These are phyloP conservation scores for Rhodamnia argentea DNA, from an alignment of 345 rosid genomes.

Conservation along the genomic window DNA sequence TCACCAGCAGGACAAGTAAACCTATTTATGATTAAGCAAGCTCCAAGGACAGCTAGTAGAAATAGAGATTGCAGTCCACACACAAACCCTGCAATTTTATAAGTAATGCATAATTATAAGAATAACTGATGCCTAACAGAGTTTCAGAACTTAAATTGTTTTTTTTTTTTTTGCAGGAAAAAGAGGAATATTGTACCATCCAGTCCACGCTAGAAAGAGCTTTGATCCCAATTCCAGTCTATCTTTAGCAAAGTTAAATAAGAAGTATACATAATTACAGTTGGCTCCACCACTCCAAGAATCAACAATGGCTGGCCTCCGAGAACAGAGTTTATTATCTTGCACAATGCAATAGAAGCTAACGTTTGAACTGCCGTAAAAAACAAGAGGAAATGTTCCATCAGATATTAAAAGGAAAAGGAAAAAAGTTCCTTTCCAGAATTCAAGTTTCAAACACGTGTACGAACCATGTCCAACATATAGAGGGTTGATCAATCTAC, in stretches of 20 bases:
- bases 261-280: conserved; percentile 95
- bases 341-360: conserved; percentile 86
- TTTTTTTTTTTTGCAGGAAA: not conserved
- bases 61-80: conserved; percentile 88
- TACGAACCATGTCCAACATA: too few relatives aligned
- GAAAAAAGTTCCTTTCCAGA: too few relatives aligned
- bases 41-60: conserved; percentile 74
- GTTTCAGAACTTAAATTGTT: not conserved
- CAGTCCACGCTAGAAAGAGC: conserved; percentile 89
- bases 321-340: conserved; percentile 64
- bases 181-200: conserved; percentile 43
- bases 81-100: conserved; percentile 54
- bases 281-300: conserved; percentile 96
- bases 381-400: not conserved
- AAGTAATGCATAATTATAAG: not conserved
- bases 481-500: too few relatives aligned
- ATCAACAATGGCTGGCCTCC: conserved; percentile 93
- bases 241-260: conserved; percentile 82
- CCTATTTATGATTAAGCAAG: conserved; percentile 86
- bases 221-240: conserved; percentile 63
- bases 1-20: conserved; percentile 91
- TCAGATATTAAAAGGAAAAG: too few relatives aligned
- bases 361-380: conserved; percentile 85
- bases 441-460: too few relatives aligned
- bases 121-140: not conserved